These are phyloP conservation scores for Periglandula ipomoeae DNA, from an alignment of 2,329 filamentous ascomycete genomes.

Conservation along the genomic window DNA sequence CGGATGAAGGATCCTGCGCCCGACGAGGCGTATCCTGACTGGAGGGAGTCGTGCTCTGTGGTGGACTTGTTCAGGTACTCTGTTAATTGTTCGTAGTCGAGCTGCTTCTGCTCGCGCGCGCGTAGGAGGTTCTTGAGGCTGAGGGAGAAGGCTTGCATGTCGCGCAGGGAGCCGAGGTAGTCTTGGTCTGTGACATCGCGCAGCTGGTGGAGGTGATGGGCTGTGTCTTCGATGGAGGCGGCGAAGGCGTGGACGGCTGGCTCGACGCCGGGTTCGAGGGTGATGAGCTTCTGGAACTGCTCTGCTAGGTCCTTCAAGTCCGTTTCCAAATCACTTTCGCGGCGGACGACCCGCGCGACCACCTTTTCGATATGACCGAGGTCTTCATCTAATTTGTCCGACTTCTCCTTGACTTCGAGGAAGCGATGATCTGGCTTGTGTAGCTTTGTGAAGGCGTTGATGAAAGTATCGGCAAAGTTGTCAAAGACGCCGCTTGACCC, in stretches of 20 bases:
- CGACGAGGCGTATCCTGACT: conserved; percentile 44
- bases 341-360: conserved; percentile 78
- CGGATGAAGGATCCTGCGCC: conserved; percentile 77
- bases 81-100: conserved; percentile 92
- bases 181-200: conserved; percentile 92
- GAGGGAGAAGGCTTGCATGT: conserved; percentile 93
- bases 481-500: conserved; percentile 71
- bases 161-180: conserved; percentile 82
- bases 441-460: conserved; percentile 95
- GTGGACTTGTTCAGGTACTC: conserved; percentile 93
- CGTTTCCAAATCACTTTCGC: conserved; percentile 77
- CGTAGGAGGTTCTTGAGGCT: conserved; percentile 83
- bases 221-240: conserved; percentile 74
- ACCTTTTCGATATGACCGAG: conserved; percentile 90
- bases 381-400: conserved; percentile 91
- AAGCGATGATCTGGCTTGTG: conserved; percentile 94
- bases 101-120: conserved; percentile 91
- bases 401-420: conserved; percentile 84
- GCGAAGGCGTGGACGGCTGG: conserved; percentile 77
- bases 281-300: conserved; percentile 90
- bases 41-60: conserved; percentile 71
- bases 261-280: conserved; percentile 81
- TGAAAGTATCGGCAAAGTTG: conserved; percentile 88
- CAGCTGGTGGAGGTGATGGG: conserved; percentile 66
- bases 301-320: conserved; percentile 86